Base-by-base conservation (phyloP, 2,329 filamentous ascomycete species). In the Lasiodiplodia gonubiensis region DNA sequence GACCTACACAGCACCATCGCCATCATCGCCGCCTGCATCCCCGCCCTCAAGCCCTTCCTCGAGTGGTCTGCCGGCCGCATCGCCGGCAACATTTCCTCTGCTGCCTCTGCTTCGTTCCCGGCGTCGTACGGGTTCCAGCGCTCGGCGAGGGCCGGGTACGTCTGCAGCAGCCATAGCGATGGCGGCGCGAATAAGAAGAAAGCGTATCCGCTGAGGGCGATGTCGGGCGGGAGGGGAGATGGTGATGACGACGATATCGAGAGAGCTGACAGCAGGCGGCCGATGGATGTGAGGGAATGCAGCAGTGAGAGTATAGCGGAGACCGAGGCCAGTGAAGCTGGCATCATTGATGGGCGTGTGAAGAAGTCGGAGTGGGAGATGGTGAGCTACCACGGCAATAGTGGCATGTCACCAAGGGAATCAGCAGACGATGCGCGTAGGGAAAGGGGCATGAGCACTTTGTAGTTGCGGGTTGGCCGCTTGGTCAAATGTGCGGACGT, bases 1-100 rank as follows among this genome's bases (percentile, higher is more conserved):
- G 37, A 46, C 39, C 57, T 61, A 25, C 57, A 61, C 37, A 37
- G 37, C 57, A 61, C 57, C 39, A 30, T 61, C 39, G 14, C 57
- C 39, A 46, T 61, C 57, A 61, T 61, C 57, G 57, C 57, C 16
- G 37, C 57, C 27, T 61, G 57, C 42, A 21, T 49, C 6, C 57
- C 57, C 2, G 57, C 57, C 1, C 42, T 61, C 39, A 61, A 61
- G 39, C 57, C 57, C 27, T 61, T 61, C 57, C 37, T 61, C 39
- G 21, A 48, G 37, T 61, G 42, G 39, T 61, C 57, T 16, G 57
- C 57, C 37, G 25, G 25, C 23, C 57, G 57, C 21, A 30, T 61
- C 21, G 39, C 21, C 12, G 33, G 39, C 21, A 23, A 14, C n/a
- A 39, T 37, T 6, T 10, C 30, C 8, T 33, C 30, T 6, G 27